Conservation (phyloP, 345 rosid genomes). For the Eucalyptus viminalis region DNA sequence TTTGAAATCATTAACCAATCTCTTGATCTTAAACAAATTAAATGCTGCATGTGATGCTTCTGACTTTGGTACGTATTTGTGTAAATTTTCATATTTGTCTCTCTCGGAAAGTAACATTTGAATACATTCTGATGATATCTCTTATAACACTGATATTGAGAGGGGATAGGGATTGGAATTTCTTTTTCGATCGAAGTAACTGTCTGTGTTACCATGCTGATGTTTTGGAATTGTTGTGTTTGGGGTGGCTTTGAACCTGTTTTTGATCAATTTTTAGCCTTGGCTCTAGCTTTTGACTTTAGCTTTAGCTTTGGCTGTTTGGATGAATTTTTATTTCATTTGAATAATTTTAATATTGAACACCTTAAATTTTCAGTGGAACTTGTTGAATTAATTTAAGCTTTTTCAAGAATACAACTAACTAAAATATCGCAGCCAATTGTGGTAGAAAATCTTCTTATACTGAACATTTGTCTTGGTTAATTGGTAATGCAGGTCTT, state of each 20-base stretch:
- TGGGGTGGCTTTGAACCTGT: neutral
- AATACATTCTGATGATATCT: neutral
- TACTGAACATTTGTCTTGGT: neutral
- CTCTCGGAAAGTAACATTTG: neutral
- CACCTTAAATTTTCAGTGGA: neutral
- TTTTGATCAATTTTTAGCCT: neutral
- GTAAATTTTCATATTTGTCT: neutral
- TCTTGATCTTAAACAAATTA: neutral
- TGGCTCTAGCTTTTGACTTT: neutral
- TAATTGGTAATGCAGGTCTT: conserved; percentile 55
- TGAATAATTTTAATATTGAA: neutral
- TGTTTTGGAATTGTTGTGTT: neutral
- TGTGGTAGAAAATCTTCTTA: neutral
- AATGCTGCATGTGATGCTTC: neutral
- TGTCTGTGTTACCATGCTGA: neutral
- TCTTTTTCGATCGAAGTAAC: neutral
- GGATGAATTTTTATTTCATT: neutral
- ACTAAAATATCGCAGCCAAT: neutral
- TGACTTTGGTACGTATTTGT: neutral
- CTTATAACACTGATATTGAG: neutral
- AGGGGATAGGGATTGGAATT: neutral
- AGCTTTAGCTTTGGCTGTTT: neutral
- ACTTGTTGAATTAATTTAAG: neutral
- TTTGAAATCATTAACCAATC: neutral
- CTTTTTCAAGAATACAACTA: neutral